Base-by-base conservation (phyloP, 108 stramenopile genomes). In the Cyclostephanos invisitatus region DNA sequence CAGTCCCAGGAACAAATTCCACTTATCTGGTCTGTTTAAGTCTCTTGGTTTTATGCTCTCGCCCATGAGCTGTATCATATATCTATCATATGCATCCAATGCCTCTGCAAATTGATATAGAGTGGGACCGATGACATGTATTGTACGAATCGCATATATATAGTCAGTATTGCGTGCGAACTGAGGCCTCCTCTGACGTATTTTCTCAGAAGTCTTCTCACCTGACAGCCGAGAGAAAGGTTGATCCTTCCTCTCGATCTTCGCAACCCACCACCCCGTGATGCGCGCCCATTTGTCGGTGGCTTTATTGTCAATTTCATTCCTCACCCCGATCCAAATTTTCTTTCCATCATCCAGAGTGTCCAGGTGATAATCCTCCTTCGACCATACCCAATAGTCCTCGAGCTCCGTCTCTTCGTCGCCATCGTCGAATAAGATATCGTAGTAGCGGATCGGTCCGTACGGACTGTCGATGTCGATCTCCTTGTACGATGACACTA, bases 1-100 rank as follows among this genome's bases (percentile, higher is more conserved):
- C 8, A 40, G 40, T 40, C 11, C 40, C 8, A 40, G 2, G 15
- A 46, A 46, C 2, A 14, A 46, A 17, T 0, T 2, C 12, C 11
- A 59, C 9, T 61, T 61, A n/a, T 61, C 60, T 42, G 60, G 60
- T 61, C 60, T 36, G 21, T 61, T 61, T 9, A 61, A n/a, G 36
- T 61, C 36, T 0, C 1, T 9, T 61, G 0, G 17, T 1, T 10
- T 12, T 29, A 21, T 61, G 17, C 10, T 21, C 60, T 42, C n/a
- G n/a, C 60, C 60, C 60, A 44, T 61, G 28, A 5, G 60, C 29
- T 42, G 60, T 42, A 61, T 21, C 2, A 42, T 7, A 21, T 44
- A 36, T 7, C 9, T 61, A 21, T 61, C 60, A 36, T 61, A 61
- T 29, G 60, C 60, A 61, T 61, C 60, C 40, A 61, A 42, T 21